These are phyloP conservation scores for Teratosphaeria nubilosa DNA, from an alignment of 2,329 filamentous ascomycete species.

Conservation along the genomic window DNA sequence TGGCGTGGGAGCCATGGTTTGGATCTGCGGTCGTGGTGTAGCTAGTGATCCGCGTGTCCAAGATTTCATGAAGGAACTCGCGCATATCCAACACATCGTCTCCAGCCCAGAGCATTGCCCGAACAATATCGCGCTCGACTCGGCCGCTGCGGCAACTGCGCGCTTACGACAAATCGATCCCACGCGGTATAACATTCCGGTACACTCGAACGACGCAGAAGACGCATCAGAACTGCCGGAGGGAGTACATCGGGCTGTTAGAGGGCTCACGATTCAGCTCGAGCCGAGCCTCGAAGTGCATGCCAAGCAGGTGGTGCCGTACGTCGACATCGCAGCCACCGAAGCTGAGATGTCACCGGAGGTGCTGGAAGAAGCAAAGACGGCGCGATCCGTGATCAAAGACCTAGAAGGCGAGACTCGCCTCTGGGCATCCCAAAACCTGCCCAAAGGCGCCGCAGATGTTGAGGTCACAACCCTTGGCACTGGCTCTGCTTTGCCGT, in stretches of 20 bases:
- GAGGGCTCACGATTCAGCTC: slow-evolving; percentile 27
- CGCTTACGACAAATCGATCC: slow-evolving; percentile 64
- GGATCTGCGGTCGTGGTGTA: slow-evolving; percentile 67
- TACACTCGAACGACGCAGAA: slow-evolving; percentile 47
- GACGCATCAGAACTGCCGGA: slow-evolving; percentile 7
- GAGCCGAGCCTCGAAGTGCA: slow-evolving; percentile 32
- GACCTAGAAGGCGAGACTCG: slow-evolving; percentile 44
- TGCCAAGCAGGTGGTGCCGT: slow-evolving; percentile 37
- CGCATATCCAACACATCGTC: slow-evolving; percentile 61
- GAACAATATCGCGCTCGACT: slow-evolving; percentile 63
- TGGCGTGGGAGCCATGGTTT: slow-evolving; percentile 60
- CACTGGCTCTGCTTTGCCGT: slow-evolving; percentile 81
- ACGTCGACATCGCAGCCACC: slow-evolving; percentile 40
- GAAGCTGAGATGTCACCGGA: slow-evolving; percentile 32
- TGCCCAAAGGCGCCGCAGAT: slow-evolving; percentile 54
- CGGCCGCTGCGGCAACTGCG: slow-evolving; percentile 55
- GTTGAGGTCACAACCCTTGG: slow-evolving; percentile 79
- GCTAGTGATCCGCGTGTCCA: slow-evolving; percentile 52
- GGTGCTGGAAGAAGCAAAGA: slow-evolving; percentile 45
- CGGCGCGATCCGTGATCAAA: slow-evolving; percentile 28
- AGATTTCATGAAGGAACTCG: slow-evolving; percentile 57
- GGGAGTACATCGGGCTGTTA: slow-evolving; percentile 19
- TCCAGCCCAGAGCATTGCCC: slow-evolving; percentile 64
- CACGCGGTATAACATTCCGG: slow-evolving; percentile 60
- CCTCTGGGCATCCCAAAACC: slow-evolving; percentile 47